Evolutionary conservation across 1,284 basidiomycete species (phyloP).

Genomic region (Moesziomyces sp.): DNA sequence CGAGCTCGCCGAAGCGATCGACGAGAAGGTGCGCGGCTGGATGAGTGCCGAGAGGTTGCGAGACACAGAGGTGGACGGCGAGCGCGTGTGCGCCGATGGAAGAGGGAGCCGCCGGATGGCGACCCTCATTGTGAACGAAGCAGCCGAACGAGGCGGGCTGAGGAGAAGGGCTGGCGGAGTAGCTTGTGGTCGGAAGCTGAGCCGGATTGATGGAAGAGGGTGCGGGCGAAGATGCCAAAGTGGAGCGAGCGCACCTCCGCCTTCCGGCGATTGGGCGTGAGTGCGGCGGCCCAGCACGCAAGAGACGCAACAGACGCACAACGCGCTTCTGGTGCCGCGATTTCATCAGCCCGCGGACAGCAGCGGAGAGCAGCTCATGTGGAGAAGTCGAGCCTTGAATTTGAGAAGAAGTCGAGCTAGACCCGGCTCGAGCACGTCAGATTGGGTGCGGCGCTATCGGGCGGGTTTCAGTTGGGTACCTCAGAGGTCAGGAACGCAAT

Average conservation of each 20-base stretch:
- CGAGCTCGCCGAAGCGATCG: conserved; percentile 7
- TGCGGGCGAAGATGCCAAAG: neutral
- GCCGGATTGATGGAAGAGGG: neutral
- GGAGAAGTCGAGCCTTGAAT: too few relatives aligned
- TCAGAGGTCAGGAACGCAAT: too few relatives aligned
- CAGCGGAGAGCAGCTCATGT: too few relatives aligned
- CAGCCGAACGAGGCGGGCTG: conserved; percentile 6
- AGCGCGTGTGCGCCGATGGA: conserved; percentile 21
- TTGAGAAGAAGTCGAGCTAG: too few relatives aligned
- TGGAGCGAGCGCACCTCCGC: neutral
- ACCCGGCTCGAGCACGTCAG: too few relatives aligned
- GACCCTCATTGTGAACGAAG: conserved; percentile 34
- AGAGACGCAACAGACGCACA: too few relatives aligned
- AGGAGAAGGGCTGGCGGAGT: neutral
- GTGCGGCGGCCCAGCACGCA: too few relatives aligned
- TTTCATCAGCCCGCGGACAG: too few relatives aligned
- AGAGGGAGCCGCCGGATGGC: conserved; percentile 36
- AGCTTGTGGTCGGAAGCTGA: conserved; percentile 1
- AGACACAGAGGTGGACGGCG: conserved; percentile 13
- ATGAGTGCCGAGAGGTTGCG: conserved; percentile 5
- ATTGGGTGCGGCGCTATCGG: too few relatives aligned
- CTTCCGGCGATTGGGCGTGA: neutral
- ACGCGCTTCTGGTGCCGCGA: too few relatives aligned
- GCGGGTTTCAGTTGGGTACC: too few relatives aligned
- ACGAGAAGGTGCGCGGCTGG: conserved; percentile 14